These are phyloP conservation scores for Pisolithus sp. DNA, from an alignment of 768 basidiomycete genomes.

Conservation along the genomic window DNA sequence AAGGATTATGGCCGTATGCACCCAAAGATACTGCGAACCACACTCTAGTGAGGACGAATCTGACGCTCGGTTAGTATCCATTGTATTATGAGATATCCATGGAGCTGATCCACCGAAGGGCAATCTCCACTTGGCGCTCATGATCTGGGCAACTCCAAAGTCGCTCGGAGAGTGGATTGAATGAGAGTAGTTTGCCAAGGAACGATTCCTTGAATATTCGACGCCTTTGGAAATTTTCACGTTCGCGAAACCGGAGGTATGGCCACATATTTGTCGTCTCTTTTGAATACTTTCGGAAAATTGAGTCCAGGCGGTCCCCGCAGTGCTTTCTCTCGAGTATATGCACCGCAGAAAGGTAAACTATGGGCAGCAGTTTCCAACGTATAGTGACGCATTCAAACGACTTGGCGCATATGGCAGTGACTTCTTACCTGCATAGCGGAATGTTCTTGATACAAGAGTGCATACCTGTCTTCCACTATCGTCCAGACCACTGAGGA, in stretches of 20 bases:
- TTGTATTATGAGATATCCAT: background rate
- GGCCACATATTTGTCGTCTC: constrained; percentile 67
- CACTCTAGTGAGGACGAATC: constrained; percentile 56
- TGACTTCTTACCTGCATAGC: constrained; percentile 48
- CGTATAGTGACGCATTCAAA: constrained; percentile 1
- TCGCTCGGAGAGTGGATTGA: constrained; percentile 32
- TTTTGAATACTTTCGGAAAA: constrained; percentile 34
- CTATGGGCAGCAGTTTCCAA: constrained; percentile 27
- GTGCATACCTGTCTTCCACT: constrained; percentile 40
- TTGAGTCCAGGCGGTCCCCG: constrained; percentile 41
- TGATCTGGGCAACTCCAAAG: constrained; percentile 61
- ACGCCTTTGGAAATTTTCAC: constrained; percentile 36
- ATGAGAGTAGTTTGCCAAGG: constrained; percentile 32
- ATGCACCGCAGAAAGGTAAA: constrained; percentile 53
- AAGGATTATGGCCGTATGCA: constrained; percentile 24
- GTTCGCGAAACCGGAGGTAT: constrained; percentile 48
- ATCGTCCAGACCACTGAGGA: constrained; percentile 43
- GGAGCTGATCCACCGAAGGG: constrained; percentile 41
- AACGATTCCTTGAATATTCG: constrained; percentile 44
- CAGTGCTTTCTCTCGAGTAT: constrained; percentile 41
- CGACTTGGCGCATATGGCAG: background rate
- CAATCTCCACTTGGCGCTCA: constrained; percentile 48
- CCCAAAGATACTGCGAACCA: constrained; percentile 60
- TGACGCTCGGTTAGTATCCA: constrained; percentile 21
- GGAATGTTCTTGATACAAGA: constrained; percentile 54